Base-by-base conservation (phyloP, 2,329 filamentous ascomycete species). In the Venturia effusa region DNA sequence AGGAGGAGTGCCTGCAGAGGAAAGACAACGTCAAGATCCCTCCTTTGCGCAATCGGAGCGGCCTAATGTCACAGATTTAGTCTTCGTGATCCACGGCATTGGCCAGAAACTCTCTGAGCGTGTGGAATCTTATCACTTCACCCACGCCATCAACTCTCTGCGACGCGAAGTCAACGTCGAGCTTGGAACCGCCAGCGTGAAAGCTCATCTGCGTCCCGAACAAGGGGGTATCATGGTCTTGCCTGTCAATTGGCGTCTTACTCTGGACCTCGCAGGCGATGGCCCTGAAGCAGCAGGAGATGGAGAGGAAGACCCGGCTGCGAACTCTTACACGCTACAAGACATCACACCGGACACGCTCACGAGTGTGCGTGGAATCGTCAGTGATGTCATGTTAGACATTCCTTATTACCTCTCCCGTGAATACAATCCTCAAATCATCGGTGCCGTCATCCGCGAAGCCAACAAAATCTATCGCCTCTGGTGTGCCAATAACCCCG, bases 391-490 rank as follows among this genome's bases (percentile, higher is more conserved):
- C 69, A 97, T 99, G 91, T 88, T 97, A 61, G 94, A 99, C 73
- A 93, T 99, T 61, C 94, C 94, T 0, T 97, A 96, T 73, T 99
- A 97, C 76, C 87, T 99, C 77, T 97, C 93, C 0, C 89, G 95
- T 65, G 71, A 75, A 64, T 93, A 97, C 76, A 96, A 97, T 71
- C 84, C 88, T 4, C 96, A 92, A 74, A 97, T 99, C 92, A 89
- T 96, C 61, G 83, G 87, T 54, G 92, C 94, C 0, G 86, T 97
- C 59, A 87, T 96, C 48, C 83, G 83, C 65, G 94, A 99, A 77
- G 93, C 94, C 8, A 99, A 99, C 71, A 85, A 93, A 5, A 90
- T 99, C n/a, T 97, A 96, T 73, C 85, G 89, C 22, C 81, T 97
- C 1, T 99, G 94, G 94, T 97, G 92, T 71, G 83, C 83, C 59